A percentile compares a stretch with the other conserved stretches of the same genome.
Conservation (phyloP, 257 asterid genomes). For the Solanum dulcamara region DNA sequence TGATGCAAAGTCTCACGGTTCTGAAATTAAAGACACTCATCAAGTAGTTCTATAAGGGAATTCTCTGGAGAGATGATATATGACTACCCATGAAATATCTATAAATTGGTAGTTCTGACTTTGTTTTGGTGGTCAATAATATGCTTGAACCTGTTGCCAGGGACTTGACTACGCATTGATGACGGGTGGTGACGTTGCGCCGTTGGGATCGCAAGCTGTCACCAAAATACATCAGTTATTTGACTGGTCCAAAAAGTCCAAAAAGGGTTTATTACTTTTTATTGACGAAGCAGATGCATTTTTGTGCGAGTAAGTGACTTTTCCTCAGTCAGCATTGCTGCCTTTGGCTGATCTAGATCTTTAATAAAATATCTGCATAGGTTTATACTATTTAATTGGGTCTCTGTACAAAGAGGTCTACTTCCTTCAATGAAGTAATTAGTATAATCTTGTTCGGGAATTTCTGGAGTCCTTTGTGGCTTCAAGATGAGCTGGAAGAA, state of each 20-base stretch:
- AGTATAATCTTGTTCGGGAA: neutral
- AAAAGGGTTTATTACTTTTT: constrained; percentile 79
- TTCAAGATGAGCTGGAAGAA: neutral
- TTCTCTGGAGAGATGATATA: neutral
- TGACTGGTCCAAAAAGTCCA: constrained; percentile 92
- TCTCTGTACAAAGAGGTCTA: neutral
- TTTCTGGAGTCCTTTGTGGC: neutral
- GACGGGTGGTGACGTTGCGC: constrained; percentile 99
- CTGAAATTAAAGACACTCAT: neutral
- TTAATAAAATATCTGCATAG: neutral
- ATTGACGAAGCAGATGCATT: constrained; percentile 98
- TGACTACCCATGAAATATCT: neutral
- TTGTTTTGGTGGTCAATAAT: neutral
- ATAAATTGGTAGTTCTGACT: neutral
- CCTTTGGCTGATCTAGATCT: neutral
- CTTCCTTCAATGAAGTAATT: neutral
- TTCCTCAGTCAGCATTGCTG: neutral
- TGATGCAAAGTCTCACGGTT: neutral
- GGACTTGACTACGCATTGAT: constrained; percentile 96
- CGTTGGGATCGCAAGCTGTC: constrained; percentile 91
- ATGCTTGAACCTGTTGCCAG: constrained; percentile 26
- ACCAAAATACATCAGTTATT: constrained; percentile 93
- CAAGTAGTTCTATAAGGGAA: neutral
- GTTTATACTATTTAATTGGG: neutral
- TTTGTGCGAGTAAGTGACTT: constrained; percentile 84